Evolutionary conservation across 1,284 basidiomycete genomes (phyloP).

Genomic region (Austroboletus novae-zelandiae): DNA sequence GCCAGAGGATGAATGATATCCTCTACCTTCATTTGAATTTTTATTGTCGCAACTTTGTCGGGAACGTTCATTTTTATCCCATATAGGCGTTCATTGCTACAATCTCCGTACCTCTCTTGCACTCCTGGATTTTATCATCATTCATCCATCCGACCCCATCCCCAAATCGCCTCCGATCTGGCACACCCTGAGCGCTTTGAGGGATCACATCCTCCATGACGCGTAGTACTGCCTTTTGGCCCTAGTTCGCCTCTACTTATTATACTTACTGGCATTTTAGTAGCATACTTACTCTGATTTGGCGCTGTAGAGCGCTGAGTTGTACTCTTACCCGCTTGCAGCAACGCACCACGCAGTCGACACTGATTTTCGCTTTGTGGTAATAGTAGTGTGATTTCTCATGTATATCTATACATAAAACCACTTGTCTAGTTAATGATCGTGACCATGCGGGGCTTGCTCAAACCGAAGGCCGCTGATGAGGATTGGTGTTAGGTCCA

Average conservation of each 20-base stretch:
- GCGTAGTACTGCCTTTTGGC: slow-evolving; percentile 17
- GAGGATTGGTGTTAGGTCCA: slow-evolving; percentile 9
- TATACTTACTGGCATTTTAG: slow-evolving; percentile 32
- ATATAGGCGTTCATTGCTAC: slow-evolving; percentile 32
- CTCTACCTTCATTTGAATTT: slow-evolving; percentile 27
- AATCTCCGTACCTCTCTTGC: slow-evolving; percentile 16
- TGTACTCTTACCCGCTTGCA: slow-evolving; percentile 37
- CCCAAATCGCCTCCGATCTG: slow-evolving; percentile 11
- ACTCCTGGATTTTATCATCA: slow-evolving; percentile 18
- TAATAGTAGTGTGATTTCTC: slow-evolving; percentile 9
- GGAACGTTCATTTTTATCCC: slow-evolving; percentile 30
- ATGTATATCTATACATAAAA: slow-evolving; percentile 15
- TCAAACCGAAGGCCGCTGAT: slow-evolving; percentile 81
- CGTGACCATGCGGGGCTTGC: slow-evolving; percentile 53
- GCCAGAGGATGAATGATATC: slow-evolving; percentile 43
- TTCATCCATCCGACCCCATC: slow-evolving; percentile 1
- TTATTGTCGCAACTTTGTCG: slow-evolving; percentile 21
- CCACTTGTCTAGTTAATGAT: slow-evolving; percentile 28
- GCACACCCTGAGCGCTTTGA: slow-evolving; percentile 14
- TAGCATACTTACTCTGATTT: slow-evolving; percentile 30
- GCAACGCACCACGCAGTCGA: slow-evolving; percentile 18
- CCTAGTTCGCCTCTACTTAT: slow-evolving; percentile 27
- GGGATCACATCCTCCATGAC: slow-evolving; percentile 2
- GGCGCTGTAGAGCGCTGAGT: slow-evolving; percentile 33
- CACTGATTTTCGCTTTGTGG: slow-evolving; percentile 5